phyloP scores from a whole-genome alignment of 805 yeast species.

The Ogataea philodendri region DNA sequence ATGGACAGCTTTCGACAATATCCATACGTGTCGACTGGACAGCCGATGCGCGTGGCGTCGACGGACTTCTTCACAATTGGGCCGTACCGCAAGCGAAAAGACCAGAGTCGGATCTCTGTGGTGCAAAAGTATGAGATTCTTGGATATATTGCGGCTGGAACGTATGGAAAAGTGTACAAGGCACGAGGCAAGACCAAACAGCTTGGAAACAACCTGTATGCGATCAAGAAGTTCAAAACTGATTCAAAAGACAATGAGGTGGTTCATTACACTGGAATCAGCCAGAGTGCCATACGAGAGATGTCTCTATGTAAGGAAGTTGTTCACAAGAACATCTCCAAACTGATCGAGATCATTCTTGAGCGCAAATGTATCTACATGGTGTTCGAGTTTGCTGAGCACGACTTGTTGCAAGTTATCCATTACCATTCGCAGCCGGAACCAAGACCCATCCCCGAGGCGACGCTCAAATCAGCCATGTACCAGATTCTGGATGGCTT shows the following conservation, averaged over 20 bases:
- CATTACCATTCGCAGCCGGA: constrained; percentile 94
- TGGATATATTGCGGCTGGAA: constrained; percentile 98
- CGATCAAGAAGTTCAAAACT: constrained; percentile 93
- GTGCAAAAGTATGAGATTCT: constrained; percentile 81
- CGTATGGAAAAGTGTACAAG: constrained; percentile 93
- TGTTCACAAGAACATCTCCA: constrained; percentile 73
- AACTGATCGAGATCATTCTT: constrained; percentile 74
- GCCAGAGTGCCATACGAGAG: constrained; percentile 94
- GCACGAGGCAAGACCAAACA: constrained; percentile 51
- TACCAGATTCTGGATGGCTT: constrained; percentile 95
- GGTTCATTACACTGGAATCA: constrained; percentile 87
- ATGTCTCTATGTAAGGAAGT: constrained; percentile 93
- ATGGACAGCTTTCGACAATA: constrained; percentile 10
- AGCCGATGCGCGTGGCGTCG: constrained; percentile 53
- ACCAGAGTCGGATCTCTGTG: constrained; percentile 65
- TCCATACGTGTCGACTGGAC: constrained; percentile 11
- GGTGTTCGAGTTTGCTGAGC: constrained; percentile 96
- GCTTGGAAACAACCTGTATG: constrained; percentile 47
- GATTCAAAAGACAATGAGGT: constrained; percentile 86
- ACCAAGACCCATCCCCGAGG: constrained; percentile 69
- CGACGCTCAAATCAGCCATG: constrained; percentile 76
- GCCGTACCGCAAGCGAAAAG: constrained; percentile 63
- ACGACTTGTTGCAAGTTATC: constrained; percentile 89
- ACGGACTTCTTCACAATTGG: constrained; percentile 53
- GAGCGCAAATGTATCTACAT: constrained; percentile 89